Evolutionary conservation across 768 basidiomycete species (phyloP).

Genomic region (Lentinula sp.): DNA sequence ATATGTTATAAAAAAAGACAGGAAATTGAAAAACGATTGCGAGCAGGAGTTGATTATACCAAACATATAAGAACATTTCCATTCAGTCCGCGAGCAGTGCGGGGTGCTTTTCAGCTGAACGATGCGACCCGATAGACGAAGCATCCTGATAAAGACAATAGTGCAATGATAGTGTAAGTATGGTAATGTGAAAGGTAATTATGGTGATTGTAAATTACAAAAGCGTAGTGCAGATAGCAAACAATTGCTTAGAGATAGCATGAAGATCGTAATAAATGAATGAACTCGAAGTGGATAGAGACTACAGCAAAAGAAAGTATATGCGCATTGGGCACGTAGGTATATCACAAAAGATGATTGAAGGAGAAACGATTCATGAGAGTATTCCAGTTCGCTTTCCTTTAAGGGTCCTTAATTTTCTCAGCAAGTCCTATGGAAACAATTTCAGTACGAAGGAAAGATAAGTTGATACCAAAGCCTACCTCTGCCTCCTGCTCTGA

Average conservation of each 20-base stretch:
- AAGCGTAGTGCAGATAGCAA: background rate
- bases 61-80: too few relatives aligned
- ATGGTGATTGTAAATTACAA: too few relatives aligned
- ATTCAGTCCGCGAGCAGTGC: too few relatives aligned
- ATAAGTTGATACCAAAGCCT: conserved; percentile 16
- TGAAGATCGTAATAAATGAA: background rate
- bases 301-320: background rate
- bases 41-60: too few relatives aligned
- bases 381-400: conserved; percentile 35
- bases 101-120: too few relatives aligned
- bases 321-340: background rate
- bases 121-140: too few relatives aligned
- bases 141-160: too few relatives aligned
- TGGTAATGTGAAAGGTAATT: too few relatives aligned
- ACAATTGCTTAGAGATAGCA: background rate
- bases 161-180: too few relatives aligned
- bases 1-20: background rate
- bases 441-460: conserved; percentile 7
- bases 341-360: background rate
- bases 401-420: conserved; percentile 48
- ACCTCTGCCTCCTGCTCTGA: conserved; percentile 69
- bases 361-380: conserved; percentile 3
- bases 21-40: background rate
- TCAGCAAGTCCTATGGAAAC: conserved; percentile 42
- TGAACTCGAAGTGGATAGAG: background rate